A percentile compares a stretch with the other conserved stretches of the same genome.
phyloP scores from a whole-genome alignment of 208 protist genomes.

The Crithidia expoeki region DNA sequence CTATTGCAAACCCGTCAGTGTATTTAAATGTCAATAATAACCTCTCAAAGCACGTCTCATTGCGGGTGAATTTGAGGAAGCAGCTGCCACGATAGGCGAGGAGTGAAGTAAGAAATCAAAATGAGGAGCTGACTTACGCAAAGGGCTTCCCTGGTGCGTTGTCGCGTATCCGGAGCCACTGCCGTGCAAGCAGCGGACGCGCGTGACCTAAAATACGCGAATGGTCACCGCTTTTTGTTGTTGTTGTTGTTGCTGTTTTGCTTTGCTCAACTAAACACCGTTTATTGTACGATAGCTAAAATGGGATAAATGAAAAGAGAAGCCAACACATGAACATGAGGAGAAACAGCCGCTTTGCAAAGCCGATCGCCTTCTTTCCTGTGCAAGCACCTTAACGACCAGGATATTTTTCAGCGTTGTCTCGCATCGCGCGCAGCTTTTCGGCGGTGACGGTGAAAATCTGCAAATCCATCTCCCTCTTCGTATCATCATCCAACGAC shows the following conservation, averaged over 20 bases:
- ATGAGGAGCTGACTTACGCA: background rate
- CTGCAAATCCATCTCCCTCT: slow-evolving; percentile 82
- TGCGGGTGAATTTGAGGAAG: background rate
- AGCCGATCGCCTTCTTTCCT: background rate
- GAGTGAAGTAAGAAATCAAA: background rate
- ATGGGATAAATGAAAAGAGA: slow-evolving; percentile 2
- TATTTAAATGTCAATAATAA: too few relatives aligned
- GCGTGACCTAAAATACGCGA: background rate
- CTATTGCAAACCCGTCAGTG: too few relatives aligned
- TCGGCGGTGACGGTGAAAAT: slow-evolving; percentile 88
- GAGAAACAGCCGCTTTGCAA: background rate
- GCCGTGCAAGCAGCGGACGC: background rate
- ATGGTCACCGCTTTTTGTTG: background rate
- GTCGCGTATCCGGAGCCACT: too few relatives aligned
- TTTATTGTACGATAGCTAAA: slow-evolving; percentile 4
- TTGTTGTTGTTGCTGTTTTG: too few relatives aligned
- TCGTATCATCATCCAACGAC: slow-evolving; percentile 69
- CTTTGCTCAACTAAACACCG: background rate
- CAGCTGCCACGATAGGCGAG: background rate
- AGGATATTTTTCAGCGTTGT: slow-evolving; percentile 66
- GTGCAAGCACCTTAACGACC: slow-evolving; percentile 22
- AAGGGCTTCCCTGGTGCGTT: background rate
- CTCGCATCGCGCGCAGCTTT: slow-evolving; percentile 70
- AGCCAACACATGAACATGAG: background rate
- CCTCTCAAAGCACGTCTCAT: background rate